A percentile compares a stretch with the other conserved stretches of the same genome.
phyloP scores from a whole-genome alignment of 345 rosid species.

The Populus euphratica region DNA sequence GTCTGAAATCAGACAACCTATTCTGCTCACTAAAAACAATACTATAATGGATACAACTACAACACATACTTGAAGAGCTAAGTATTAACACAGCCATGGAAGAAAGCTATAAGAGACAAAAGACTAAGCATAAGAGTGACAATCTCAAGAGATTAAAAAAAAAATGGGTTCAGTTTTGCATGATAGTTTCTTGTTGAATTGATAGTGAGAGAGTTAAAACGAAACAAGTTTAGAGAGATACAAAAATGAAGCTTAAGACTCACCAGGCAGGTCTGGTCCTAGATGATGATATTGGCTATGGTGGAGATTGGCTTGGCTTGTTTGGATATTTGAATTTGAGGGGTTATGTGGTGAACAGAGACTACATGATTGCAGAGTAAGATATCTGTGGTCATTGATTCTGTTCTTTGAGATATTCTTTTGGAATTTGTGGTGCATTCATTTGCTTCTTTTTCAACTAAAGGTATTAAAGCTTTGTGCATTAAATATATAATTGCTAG shows the following conservation, averaged over 20 bases:
- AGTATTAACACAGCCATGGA: conserved; percentile 45
- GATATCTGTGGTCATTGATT: neutral
- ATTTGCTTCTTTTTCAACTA: neutral
- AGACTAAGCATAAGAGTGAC: neutral
- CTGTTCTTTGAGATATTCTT: neutral
- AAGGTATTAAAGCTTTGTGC: no score
- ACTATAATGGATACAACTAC: conserved; percentile 29
- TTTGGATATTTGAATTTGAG: neutral
- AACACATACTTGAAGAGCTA: conserved; percentile 41
- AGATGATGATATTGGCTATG: neutral
- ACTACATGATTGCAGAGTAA: neutral
- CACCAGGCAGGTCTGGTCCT: neutral
- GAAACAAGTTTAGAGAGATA: neutral
- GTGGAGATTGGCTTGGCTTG: neutral
- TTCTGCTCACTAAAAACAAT: conserved; percentile 12
- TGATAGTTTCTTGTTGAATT: conserved; percentile 12
- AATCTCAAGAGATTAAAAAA: neutral
- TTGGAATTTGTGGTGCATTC: neutral
- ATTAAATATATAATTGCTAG: no score
- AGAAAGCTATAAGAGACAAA: conserved; percentile 6
- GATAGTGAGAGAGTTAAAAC: conserved; percentile 6
- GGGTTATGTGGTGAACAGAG: neutral
- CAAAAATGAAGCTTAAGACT: neutral
- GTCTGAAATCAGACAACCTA: conserved; percentile 21
- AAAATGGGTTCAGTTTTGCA: neutral